These are phyloP conservation scores for Fagopyrum esculentum DNA, from an alignment of 148 eudicot genomes.

Conservation along the genomic window DNA sequence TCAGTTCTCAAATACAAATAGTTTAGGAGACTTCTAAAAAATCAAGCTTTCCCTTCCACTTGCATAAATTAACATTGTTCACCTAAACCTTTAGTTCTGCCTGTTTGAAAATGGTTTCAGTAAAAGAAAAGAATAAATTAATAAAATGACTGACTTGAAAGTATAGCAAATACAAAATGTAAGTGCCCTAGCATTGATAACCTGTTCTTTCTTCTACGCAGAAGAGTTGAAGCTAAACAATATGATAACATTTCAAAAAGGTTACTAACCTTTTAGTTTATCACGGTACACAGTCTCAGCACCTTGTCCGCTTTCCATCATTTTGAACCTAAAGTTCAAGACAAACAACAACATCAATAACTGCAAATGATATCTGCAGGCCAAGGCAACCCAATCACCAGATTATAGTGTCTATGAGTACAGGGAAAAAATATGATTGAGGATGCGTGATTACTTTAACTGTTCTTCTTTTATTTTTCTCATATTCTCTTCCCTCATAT, in stretches of 20 bases:
- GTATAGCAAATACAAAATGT: background rate
- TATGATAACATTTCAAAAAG: background rate
- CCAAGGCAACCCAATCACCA: background rate
- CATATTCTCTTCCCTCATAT: constrained; percentile 64
- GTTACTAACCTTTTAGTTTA: constrained; percentile 51
- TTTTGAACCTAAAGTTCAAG: constrained; percentile 45
- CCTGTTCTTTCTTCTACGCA: constrained; percentile 5
- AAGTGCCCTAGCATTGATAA: background rate
- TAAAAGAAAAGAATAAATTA: background rate
- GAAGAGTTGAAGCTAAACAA: background rate
- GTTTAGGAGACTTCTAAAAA: background rate
- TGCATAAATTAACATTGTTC: background rate
- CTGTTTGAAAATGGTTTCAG: background rate
- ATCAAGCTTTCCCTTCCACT: background rate
- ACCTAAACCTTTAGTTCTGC: background rate
- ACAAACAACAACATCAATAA: background rate
- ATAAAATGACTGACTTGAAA: background rate
- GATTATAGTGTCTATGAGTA: background rate
- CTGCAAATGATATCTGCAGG: background rate
- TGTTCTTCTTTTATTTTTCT: constrained; percentile 50
- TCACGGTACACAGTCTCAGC: constrained; percentile 76
- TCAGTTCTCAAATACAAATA: background rate
- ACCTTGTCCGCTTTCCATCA: constrained; percentile 66
- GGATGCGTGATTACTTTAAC: constrained; percentile 42
- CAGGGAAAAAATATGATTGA: background rate